Base-by-base conservation (phyloP, 345 rosid genomes). In the Erysimum cheiranthoides region DNA sequence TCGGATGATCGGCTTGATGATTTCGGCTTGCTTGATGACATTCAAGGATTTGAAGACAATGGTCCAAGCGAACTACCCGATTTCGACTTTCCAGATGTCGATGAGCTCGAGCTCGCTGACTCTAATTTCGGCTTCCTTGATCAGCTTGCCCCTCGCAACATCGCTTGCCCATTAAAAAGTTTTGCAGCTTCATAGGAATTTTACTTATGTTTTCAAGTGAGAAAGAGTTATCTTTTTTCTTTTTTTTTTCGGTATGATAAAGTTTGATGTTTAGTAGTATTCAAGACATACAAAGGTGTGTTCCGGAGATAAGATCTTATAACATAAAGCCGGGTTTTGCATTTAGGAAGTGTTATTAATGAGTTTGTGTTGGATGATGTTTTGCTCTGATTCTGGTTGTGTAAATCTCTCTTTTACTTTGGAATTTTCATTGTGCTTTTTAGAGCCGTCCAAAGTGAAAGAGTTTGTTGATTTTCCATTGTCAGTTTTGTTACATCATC, bases 41-140 rank as follows among this genome's bases (percentile, higher is more conserved):
- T 89, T 17, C 70, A 78, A 5, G 96, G 95, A 6, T 59, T 90
- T 0, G 85, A 79, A 10, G 79, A 77, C 0, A 76, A 74, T 2
- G 84, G 73, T 14, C 84, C 86, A 3, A 86, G 87, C 0, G 95
- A 78, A 39, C 85, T 96, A 12, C 99, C 99, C 0, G 99, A 96
- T 76, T 93, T 77, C 54, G 95, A 93, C 73, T 84, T 84, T 40
- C 56, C 53, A 0, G 83, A 80, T 51, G 35, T 46, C 2, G 74
- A 71, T 11, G 73, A 52, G n/a, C 86, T 88, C 4, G 92, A 86
- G 54, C 85, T 90, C 1, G 88, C 80, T 43, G 84, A 74, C 21
- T 84, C 83, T 13, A 91, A 82, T 6, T 84, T 81, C 21, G 59
- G 59, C 3, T 71, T 79, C 59, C 62, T 70, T 3, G 82, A 80